Base-by-base conservation (phyloP, 805 yeast species). In the Metschnikowia santaceciliae region DNA sequence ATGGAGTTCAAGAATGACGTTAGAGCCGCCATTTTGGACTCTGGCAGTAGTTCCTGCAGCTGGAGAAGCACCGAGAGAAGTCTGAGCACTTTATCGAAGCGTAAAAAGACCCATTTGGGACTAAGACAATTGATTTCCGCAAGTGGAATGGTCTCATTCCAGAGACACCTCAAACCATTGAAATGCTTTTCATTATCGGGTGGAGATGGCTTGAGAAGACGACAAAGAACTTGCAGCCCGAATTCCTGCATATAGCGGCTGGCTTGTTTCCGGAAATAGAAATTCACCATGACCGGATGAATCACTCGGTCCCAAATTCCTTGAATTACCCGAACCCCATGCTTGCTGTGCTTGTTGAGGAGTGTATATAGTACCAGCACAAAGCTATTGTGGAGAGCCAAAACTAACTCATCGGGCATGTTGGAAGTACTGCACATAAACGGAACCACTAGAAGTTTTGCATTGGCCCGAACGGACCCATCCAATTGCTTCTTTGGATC, bases 301-400 rank as follows among this genome's bases (percentile, higher is more conserved):
- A 74, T 53, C 4, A 74, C 56, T 36, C 62, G 63, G 47, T 72
- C 76, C 77, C 77, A 74, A 37, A 67, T 65, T 7, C 69, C 52
- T 43, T 66, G 66, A 34, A 69, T 49, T 50, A 66, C 62, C 48
- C 66, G 68, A 3, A 61, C 50, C 34, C 55, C 50, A 13, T 56
- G 50, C 44, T 56, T 61, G 13, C 53, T 47, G 7, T 46, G 57
- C 52, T 52, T 52, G 53, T 65, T 57, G 13, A 68, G 46, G 42
- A 67, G 54, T 33, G 61, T 56, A 55, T 68, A 68, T 15, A 69
- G 55, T 3, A 66, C 63, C n/a, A 69, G 56, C 20, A 70, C 42
- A 39, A 71, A 65, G 23, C 62, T 49, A 38, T 61, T 61, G 54
- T 73, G 66, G 37, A 71, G 49, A 0, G 63, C 57, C 34, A 68